Percentiles rank a stretch among this genome's conserved stretches.
phyloP scores from a whole-genome alignment of 306 rosid genomes.

The Glycyrrhiza uralensis region DNA sequence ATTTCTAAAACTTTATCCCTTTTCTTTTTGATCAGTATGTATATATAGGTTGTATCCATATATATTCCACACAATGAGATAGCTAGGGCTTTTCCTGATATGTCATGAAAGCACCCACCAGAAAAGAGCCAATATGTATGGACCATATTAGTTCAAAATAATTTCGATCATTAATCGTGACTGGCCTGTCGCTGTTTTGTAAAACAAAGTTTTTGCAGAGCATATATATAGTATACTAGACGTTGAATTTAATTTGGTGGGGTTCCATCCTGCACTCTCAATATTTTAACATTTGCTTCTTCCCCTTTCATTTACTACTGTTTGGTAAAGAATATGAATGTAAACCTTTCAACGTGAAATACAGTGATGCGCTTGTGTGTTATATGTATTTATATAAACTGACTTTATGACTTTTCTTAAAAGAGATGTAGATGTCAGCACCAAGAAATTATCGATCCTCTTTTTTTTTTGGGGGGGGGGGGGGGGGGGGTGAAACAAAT shows the following conservation, averaged over 20 bases:
- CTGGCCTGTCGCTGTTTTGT: not conserved
- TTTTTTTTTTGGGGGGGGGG: too few relatives aligned
- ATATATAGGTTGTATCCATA: too few relatives aligned
- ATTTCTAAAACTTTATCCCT: too few relatives aligned
- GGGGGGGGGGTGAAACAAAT: too few relatives aligned
- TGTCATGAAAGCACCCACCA: slow-evolving; percentile 1
- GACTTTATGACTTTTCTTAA: not conserved
- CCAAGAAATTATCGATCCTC: not conserved
- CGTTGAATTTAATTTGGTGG: slow-evolving; percentile 26
- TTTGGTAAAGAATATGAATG: slow-evolving; percentile 42
- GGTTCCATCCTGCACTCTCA: not conserved
- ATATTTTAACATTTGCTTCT: slow-evolving; percentile 14
- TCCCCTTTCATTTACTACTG: slow-evolving; percentile 31
- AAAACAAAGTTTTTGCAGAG: not conserved
- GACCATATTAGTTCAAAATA: not conserved
- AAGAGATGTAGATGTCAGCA: not conserved
- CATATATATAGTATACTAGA: not conserved
- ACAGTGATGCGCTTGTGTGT: not conserved
- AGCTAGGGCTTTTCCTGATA: not conserved
- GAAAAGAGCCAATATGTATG: not conserved
- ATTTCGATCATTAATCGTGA: not conserved
- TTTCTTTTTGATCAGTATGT: too few relatives aligned
- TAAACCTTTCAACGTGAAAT: slow-evolving; percentile 14
- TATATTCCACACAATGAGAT: not conserved
- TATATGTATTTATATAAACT: not conserved